Percentiles rank a stretch among this genome's conserved stretches.
These are phyloP conservation scores for Asterophora parasitica DNA, from an alignment of 768 basidiomycete species.

Conservation along the genomic window DNA sequence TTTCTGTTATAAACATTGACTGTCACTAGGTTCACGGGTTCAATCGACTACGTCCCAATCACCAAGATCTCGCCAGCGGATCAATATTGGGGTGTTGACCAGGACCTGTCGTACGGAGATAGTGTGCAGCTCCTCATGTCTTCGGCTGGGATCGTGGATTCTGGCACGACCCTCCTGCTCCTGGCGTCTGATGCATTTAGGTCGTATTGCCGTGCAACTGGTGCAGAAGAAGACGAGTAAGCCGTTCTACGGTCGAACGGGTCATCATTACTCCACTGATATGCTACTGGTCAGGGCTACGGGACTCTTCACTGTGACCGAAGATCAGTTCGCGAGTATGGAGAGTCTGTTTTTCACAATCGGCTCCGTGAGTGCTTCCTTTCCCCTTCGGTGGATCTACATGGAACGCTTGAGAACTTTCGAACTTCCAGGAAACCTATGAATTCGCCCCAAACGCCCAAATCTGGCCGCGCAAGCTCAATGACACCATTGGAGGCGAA, in stretches of 20 bases:
- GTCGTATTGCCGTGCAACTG: slow-evolving; percentile 49
- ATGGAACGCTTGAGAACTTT: not conserved
- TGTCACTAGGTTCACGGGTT: slow-evolving; percentile 20
- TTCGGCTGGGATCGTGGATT: slow-evolving; percentile 30
- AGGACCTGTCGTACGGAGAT: slow-evolving; percentile 39
- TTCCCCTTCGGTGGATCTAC: not conserved
- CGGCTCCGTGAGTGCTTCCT: slow-evolving; percentile 28
- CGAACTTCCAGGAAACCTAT: slow-evolving; percentile 44
- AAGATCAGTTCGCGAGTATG: slow-evolving; percentile 41
- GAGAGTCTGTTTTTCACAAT: slow-evolving; percentile 51
- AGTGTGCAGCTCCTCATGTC: slow-evolving; percentile 34
- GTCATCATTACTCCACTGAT: not conserved
- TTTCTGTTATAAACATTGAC: not conserved
- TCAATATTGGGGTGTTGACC: slow-evolving; percentile 51
- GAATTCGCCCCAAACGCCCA: slow-evolving; percentile 62
- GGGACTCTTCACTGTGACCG: slow-evolving; percentile 51
- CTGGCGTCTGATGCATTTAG: slow-evolving; percentile 57
- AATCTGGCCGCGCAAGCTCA: slow-evolving; percentile 62
- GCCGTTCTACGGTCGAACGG: slow-evolving; percentile 9
- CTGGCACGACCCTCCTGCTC: slow-evolving; percentile 26
- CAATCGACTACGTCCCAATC: slow-evolving; percentile 30
- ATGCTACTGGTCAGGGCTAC: slow-evolving; percentile 32
- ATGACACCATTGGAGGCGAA: slow-evolving; percentile 52
- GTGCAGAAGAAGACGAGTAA: slow-evolving; percentile 46
- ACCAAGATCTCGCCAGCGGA: slow-evolving; percentile 38